phyloP scores from a whole-genome alignment of 192 early-diverging fungal species.

The Coemansia sp. region DNA sequence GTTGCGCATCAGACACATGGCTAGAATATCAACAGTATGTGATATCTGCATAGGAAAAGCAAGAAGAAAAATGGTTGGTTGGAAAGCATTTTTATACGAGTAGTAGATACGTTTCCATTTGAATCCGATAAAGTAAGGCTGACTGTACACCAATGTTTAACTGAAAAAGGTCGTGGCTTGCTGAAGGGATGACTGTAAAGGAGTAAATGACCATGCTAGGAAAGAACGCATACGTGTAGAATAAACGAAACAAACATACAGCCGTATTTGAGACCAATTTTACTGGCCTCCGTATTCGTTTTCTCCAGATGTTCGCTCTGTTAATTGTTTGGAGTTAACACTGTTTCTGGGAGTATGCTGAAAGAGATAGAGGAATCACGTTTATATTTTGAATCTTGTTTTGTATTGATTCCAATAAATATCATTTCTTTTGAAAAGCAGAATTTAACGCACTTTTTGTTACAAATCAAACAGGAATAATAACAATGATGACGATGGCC shows the following conservation, averaged over 20 bases:
- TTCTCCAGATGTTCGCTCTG: no score
- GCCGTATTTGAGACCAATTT: neutral
- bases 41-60: neutral
- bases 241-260: neutral
- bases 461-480: no score
- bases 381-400: no score
- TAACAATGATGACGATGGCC: no score
- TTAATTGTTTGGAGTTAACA: no score
- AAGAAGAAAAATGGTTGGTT: neutral
- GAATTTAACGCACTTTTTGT: no score
- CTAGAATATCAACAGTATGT: neutral
- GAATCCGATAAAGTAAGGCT: conserved; percentile 4
- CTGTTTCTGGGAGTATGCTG: no score
- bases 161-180: conserved; percentile 2
- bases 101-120: neutral
- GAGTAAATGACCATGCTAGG: neutral
- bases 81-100: conserved; percentile 2
- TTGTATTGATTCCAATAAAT: no score
- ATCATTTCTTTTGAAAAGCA: no score
- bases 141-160: conserved; percentile 7
- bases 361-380: no score
- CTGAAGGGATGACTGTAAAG: neutral
- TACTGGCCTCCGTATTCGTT: no score
- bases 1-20: neutral
- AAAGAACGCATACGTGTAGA: conserved; percentile 1